These are phyloP conservation scores for Cytospora schulzeri DNA, from an alignment of 2,329 filamentous ascomycete genomes.

Conservation along the genomic window DNA sequence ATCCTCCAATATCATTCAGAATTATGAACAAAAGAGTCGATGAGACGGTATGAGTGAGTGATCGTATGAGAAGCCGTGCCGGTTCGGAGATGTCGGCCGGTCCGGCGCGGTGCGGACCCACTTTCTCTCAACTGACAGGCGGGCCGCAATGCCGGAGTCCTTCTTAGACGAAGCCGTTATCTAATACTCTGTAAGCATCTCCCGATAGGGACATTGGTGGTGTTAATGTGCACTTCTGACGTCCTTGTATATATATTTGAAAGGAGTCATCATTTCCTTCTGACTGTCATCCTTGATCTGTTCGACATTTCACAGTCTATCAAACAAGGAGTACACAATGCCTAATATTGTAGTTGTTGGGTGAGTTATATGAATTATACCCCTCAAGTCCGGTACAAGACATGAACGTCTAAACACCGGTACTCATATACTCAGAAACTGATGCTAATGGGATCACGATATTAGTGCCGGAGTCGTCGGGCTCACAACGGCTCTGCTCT, in stretches of 20 bases:
- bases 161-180: background rate
- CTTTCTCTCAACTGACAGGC: background rate
- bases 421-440: background rate
- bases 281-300: too few species aligned
- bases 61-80: background rate
- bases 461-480: slow-evolving; percentile 52
- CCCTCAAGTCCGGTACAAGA: background rate
- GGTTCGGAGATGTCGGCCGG: background rate
- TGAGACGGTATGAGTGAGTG: background rate
- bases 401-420: too few species aligned
- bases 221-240: background rate
- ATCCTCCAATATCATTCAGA: too few species aligned
- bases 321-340: slow-evolving; percentile 32
- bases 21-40: background rate
- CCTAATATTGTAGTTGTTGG: slow-evolving; percentile 43
- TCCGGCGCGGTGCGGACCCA: slow-evolving; percentile 8
- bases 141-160: slow-evolving; percentile 19
- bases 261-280: too few species aligned
- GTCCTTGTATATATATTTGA: background rate
- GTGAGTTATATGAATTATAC: slow-evolving; percentile 33
- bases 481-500: slow-evolving; percentile 52
- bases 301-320: too few species aligned
- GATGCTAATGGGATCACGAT: background rate
- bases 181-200: background rate
- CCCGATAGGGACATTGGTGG: background rate